Evolutionary conservation across 2,329 filamentous ascomycete species (phyloP), one percentile per base, ranked within the genome.

Genomic region (Penicillium palitans): DNA sequence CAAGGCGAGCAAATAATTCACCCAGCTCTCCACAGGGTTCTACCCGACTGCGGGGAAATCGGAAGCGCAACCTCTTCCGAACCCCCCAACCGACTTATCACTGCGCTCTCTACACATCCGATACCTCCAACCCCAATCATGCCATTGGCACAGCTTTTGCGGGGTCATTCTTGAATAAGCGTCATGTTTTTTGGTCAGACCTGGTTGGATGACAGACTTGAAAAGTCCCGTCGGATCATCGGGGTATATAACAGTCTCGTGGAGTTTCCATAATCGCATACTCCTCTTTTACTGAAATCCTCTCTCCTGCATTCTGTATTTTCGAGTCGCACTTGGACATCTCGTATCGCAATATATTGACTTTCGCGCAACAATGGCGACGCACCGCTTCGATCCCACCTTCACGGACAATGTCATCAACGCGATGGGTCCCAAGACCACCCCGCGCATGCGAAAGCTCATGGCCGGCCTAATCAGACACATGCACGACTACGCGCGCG

Each of bases 371-470:
- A 67, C 58, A 53, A 66, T 73, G 65, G 66, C 71, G 25, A 61
- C 66, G 39, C 69, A 71, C 58, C 66, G 71, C 33, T 74, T 80
- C 67, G 76, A 81, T 62, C 79, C 80, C 50, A 72, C 73, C 60
- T 76, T 84, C 68, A 93, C 90, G 53, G 79, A 88, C 67, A 84
- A 86, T 75, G 89, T 92, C 78, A 84, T 93, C 73, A 83, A 89
- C 61, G 83, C 87, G 62, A 92, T 90, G 79, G 87, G 88, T 54
- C 87, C 89, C 62, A 87, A 90, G 70, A 85, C 86, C 10, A 80
- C 81, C 25, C 86, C 88, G 51, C 82, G 90, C 55, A 83, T 89
- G 71, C 84, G 87, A 58, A 78, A 86, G 68, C 81, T 93, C 65
- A 79, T 83, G 74, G 69, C 73, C 29, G 75, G 78, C 40, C 67